phyloP scores from a whole-genome alignment of 2,329 filamentous ascomycete genomes.

The Claviceps humidiphila region DNA sequence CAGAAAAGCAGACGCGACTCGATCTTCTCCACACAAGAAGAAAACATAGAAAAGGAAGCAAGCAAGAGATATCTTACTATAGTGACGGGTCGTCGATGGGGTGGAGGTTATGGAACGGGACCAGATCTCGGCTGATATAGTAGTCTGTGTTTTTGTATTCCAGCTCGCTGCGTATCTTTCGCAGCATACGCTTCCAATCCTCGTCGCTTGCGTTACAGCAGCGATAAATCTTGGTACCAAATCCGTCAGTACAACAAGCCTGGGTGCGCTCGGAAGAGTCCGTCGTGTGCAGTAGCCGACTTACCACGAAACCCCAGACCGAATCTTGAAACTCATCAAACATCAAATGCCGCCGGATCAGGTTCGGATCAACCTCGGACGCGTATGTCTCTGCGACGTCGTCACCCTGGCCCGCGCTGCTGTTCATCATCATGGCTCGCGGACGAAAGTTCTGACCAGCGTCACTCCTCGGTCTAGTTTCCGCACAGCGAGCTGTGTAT shows the following conservation, averaged over 20 bases:
- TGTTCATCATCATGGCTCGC: background rate
- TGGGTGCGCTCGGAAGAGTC: background rate
- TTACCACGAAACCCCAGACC: slow-evolving; percentile 2
- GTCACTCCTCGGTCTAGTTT: too few species aligned
- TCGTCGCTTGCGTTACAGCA: background rate
- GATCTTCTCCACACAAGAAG: too few species aligned
- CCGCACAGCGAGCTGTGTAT: too few species aligned
- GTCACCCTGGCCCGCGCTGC: background rate
- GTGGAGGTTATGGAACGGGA: background rate
- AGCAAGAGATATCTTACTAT: background rate
- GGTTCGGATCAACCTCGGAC: background rate
- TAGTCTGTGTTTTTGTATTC: background rate
- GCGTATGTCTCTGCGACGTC: background rate
- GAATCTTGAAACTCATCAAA: background rate
- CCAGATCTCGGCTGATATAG: background rate
- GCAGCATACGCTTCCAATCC: slow-evolving; percentile 1
- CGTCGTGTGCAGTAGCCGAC: background rate
- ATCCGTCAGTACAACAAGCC: background rate
- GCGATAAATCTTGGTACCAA: background rate
- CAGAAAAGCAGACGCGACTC: background rate
- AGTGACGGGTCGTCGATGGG: background rate
- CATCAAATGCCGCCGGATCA: background rate
- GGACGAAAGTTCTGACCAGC: too few species aligned
- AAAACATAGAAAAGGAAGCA: background rate
- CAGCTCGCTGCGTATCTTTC: background rate